These are phyloP conservation scores for Globisporangium carolinianum DNA, from an alignment of 352 stramenopile species.

Conservation along the genomic window DNA sequence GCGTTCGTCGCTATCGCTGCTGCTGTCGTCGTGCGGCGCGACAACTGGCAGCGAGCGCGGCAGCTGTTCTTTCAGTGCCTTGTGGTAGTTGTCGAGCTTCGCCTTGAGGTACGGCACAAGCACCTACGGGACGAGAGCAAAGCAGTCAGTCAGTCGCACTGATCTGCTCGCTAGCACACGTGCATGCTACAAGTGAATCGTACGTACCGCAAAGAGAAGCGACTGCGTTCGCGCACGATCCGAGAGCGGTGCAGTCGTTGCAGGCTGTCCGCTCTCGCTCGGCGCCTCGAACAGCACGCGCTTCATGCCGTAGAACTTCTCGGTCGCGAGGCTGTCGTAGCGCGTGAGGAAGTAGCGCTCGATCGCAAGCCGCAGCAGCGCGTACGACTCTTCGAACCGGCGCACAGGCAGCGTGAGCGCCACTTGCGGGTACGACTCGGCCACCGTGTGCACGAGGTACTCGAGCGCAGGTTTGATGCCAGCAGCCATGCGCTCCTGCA, in stretches of 20 bases:
- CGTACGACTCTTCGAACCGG: constrained; percentile 75
- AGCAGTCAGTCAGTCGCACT: neutral
- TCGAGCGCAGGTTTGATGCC: constrained; percentile 71
- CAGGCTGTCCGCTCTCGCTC: constrained; percentile 3
- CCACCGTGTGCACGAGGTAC: constrained; percentile 67
- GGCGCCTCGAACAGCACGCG: constrained; percentile 38
- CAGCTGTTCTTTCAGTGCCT: constrained; percentile 30
- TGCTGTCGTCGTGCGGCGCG: neutral
- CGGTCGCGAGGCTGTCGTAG: constrained; percentile 70
- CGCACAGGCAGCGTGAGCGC: constrained; percentile 44
- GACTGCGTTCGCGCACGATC: constrained; percentile 35
- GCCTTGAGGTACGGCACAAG: constrained; percentile 73
- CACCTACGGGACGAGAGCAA: constrained; percentile 20
- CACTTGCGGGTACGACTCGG: constrained; percentile 68
- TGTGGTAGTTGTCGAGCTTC: constrained; percentile 66
- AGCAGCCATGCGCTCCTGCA: constrained; percentile 79
- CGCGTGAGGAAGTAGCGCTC: constrained; percentile 70
- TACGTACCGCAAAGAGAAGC: constrained; percentile 49
- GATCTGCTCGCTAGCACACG: neutral
- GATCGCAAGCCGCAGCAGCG: constrained; percentile 44
- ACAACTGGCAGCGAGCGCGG: constrained; percentile 5
- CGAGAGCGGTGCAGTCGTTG: constrained; percentile 33
- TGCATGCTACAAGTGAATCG: neutral
- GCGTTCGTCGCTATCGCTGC: neutral
- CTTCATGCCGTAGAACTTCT: constrained; percentile 87